phyloP scores from a whole-genome alignment of 257 asterid species.

The Haberlea rhodopensis region DNA sequence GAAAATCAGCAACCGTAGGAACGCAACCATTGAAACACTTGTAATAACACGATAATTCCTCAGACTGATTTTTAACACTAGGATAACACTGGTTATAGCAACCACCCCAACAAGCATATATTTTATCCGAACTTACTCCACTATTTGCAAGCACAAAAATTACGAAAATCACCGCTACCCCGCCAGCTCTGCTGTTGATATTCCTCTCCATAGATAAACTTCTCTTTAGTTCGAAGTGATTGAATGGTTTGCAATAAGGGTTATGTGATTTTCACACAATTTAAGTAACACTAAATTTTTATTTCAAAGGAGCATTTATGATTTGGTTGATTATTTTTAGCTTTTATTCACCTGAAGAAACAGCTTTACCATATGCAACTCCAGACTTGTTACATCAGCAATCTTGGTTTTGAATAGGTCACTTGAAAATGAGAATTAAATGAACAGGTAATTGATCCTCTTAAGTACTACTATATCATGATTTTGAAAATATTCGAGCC shows the following conservation, averaged over 20 bases:
- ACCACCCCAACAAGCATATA: conserved; percentile 56
- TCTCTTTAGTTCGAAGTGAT: not conserved
- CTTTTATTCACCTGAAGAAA: not conserved
- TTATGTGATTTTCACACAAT: not conserved
- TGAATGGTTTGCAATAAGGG: not conserved
- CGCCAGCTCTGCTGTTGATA: not conserved
- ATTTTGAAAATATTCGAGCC: too few species aligned
- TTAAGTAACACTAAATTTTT: not conserved
- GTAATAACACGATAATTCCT: conserved; percentile 35
- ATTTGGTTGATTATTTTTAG: too few species aligned
- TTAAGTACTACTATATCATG: not conserved
- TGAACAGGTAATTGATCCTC: not conserved
- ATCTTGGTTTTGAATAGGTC: not conserved
- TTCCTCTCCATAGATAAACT: not conserved
- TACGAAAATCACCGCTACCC: not conserved
- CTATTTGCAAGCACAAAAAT: not conserved
- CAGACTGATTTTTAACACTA: not conserved
- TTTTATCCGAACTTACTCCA: not conserved
- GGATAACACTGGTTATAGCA: conserved; percentile 51
- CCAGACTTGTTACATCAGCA: not conserved
- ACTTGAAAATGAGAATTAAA: too few species aligned
- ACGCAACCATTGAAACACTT: conserved; percentile 41
- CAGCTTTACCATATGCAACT: not conserved
- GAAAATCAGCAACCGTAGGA: conserved; percentile 34
- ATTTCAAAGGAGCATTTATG: not conserved